Base-by-base conservation (phyloP, 2,329 filamentous ascomycete species). In the Rhynchosporium secalis region DNA sequence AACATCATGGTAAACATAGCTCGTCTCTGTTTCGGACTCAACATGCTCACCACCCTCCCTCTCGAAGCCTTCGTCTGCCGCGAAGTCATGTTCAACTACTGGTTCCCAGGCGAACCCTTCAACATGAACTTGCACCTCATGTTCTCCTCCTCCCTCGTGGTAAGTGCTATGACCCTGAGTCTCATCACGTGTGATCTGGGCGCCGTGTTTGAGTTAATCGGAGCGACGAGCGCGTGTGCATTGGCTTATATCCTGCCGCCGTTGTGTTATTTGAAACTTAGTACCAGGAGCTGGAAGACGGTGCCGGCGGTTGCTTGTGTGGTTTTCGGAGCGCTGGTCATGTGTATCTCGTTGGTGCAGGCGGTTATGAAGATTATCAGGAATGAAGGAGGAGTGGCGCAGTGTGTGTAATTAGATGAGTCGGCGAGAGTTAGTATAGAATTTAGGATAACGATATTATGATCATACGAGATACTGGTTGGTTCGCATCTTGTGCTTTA, bases 11-110 rank as follows among this genome's bases (percentile, higher is more conserved):
- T 98, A 73, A 98, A 97, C 76, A 83, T 99, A 62, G 95, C 95
- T 28, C 89, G 95, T 58, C 83, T 99, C 56, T 97, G 92, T 78
- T 98, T 99, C 74, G 95, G 95, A 1, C 84, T 99, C 68, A 99
- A 99, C 81, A 99, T 99, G 95, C 86, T 99, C 71, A 97, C 95
- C 13, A 98, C 95, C 1, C 81, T 99, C 41, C 95, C 95, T 0
- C 87, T 99, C 64, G 95, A 99, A 80, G 93, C 92, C 15, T 99
- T 99, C 75, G 95, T 99, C 60, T 99, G 95, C 77, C 86, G 95
- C 72, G 95, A 97, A 77, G 93, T 97, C 66, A 96, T 97, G 91
- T 85, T 91, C 69, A 92, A 91, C 66, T 97, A 96, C 76, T 88
- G 81, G 73, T 87, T 82, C 71, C 84, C 83, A 0, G 81, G 63